Conservation (phyloP, 1,284 basidiomycete genomes). For the Microbotryum intermedium region DNA sequence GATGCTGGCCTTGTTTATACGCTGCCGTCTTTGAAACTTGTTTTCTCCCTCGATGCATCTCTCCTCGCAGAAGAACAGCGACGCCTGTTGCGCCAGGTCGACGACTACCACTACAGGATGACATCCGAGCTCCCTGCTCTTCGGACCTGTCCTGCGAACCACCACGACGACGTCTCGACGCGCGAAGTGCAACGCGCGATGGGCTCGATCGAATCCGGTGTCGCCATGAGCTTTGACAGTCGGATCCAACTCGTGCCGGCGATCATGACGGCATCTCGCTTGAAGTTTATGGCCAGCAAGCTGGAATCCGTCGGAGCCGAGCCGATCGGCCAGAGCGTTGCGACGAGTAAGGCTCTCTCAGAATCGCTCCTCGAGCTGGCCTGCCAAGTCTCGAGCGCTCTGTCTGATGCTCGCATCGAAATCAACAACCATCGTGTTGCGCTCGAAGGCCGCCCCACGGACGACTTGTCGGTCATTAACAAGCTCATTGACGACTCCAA, state of each 20-base stretch:
- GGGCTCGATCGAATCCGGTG: constrained; percentile 66
- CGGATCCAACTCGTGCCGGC: constrained; percentile 15
- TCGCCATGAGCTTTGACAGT: constrained; percentile 17
- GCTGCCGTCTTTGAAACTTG: constrained; percentile 40
- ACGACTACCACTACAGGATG: constrained; percentile 60
- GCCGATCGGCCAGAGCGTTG: neutral
- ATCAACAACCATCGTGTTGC: constrained; percentile 14
- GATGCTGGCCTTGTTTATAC: constrained; percentile 62
- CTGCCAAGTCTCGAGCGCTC: constrained; percentile 5
- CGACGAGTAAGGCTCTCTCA: neutral
- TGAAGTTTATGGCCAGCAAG: constrained; percentile 9
- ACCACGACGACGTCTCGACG: constrained; percentile 73
- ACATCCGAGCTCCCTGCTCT: constrained; percentile 61
- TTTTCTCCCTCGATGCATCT: constrained; percentile 18
- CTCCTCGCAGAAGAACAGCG: constrained; percentile 37
- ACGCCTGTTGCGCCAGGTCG: constrained; percentile 9
- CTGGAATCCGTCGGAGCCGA: constrained; percentile 3
- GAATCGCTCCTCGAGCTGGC: constrained; percentile 1
- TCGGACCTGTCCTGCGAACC: constrained; percentile 55
- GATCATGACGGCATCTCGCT: neutral
- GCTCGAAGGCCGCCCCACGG: neutral
- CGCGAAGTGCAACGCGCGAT: constrained; percentile 75
- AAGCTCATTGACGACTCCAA: constrained; percentile 7
- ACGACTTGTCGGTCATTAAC: neutral
- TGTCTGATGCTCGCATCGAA: constrained; percentile 15